These are phyloP conservation scores for Liriodendron chinense DNA, from an alignment of 164 flowering plant genomes.

Conservation along the genomic window DNA sequence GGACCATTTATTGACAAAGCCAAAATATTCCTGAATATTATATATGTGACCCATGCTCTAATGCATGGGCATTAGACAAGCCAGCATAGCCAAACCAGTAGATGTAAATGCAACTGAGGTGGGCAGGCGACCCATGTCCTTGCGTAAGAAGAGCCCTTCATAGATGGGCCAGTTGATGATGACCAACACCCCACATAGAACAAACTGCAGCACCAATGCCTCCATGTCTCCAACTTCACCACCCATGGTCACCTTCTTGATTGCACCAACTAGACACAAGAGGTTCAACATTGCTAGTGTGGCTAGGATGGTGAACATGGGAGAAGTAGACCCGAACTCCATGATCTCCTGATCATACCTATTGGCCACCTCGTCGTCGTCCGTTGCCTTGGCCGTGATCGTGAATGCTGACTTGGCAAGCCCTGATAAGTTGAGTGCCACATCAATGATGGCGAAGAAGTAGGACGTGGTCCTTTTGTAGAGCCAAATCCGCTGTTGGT, in stretches of 20 bases:
- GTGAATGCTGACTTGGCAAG: slow-evolving; percentile 35
- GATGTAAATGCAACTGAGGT: slow-evolving; percentile 44
- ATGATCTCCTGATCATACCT: slow-evolving; percentile 59
- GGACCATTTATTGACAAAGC: too few species aligned
- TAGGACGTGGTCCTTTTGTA: slow-evolving; percentile 55
- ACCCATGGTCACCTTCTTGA: slow-evolving; percentile 26
- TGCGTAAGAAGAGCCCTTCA: slow-evolving; percentile 53
- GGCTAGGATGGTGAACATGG: slow-evolving; percentile 52
- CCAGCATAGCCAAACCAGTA: slow-evolving; percentile 30
- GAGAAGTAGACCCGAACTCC: slow-evolving; percentile 63
- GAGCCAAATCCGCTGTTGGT: slow-evolving; percentile 71
- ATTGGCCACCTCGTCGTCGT: slow-evolving; percentile 39
- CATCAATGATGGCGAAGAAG: slow-evolving; percentile 48
- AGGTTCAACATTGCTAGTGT: slow-evolving; percentile 59
- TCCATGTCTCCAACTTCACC: slow-evolving; percentile 3
- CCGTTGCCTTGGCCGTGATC: slow-evolving; percentile 52
- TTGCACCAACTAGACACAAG: slow-evolving; percentile 33
- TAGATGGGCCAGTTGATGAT: slow-evolving; percentile 56
- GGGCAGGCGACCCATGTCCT: slow-evolving; percentile 72
- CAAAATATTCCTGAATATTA: not conserved
- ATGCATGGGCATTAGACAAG: too few species aligned
- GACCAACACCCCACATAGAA: slow-evolving; percentile 43
- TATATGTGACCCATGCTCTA: not conserved
- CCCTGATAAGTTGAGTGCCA: slow-evolving; percentile 36
- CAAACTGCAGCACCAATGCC: slow-evolving; percentile 39